Conservation (phyloP, 441 rosid species). For the Capsella rubella region DNA sequence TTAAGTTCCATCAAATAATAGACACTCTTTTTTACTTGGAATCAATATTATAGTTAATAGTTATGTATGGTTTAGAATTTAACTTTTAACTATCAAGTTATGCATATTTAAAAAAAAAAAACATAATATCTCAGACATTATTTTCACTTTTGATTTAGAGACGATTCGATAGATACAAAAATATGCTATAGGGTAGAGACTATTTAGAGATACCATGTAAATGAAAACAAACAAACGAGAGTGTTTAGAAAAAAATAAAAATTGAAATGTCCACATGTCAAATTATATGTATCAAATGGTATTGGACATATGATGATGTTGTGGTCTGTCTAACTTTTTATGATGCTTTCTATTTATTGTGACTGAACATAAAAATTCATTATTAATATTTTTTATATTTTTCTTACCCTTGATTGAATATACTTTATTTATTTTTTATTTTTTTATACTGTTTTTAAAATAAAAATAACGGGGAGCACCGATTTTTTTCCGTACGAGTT, state of each 20-base stretch:
- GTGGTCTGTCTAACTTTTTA: constrained; percentile 36
- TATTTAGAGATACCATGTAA: constrained; percentile 7
- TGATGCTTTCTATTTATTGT: constrained; percentile 26
- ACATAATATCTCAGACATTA: constrained; percentile 1
- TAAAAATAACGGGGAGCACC: background rate
- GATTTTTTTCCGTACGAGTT: constrained; percentile 16
- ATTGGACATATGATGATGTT: constrained; percentile 16
- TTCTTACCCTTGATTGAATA: background rate
- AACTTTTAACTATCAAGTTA: background rate
- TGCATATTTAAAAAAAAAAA: background rate
- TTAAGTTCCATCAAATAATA: background rate
- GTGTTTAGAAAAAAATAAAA: background rate
- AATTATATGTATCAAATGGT: constrained; percentile 15
- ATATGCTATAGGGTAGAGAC: background rate
- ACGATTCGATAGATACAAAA: constrained; percentile 25
- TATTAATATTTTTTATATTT: too few relatives aligned
- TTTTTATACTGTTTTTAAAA: background rate
- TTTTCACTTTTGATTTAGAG: constrained; percentile 10
- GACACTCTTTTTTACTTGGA: background rate
- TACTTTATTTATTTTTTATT: too few relatives aligned
- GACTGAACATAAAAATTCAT: constrained; percentile 30
- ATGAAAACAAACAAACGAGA: constrained; percentile 24
- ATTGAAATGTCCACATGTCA: constrained; percentile 19
- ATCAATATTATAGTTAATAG: background rate
- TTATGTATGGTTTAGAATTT: background rate